These are phyloP conservation scores for Coemansia biformis DNA, from an alignment of 192 early-diverging fungal genomes.

Conservation along the genomic window DNA sequence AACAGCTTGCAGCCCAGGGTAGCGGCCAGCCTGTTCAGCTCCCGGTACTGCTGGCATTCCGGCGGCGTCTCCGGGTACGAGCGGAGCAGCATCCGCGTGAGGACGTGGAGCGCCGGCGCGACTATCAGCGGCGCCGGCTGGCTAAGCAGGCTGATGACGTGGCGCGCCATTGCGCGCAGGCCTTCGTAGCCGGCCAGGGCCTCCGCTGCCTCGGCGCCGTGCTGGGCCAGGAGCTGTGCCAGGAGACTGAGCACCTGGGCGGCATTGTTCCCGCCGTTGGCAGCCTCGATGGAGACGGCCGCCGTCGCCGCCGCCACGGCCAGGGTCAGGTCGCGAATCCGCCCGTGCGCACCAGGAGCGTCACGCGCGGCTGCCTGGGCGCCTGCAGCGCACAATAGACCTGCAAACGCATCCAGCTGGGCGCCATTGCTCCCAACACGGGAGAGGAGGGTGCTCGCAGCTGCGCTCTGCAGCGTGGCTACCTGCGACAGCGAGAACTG, in stretches of 20 bases:
- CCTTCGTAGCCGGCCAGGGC: background rate
- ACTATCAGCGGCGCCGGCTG: conserved; percentile 18
- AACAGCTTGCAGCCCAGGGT: conserved; percentile 36
- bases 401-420: background rate
- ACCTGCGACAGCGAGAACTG: background rate
- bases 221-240: conserved; percentile 21
- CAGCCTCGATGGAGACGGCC: too few relatives aligned
- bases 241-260: conserved; percentile 17
- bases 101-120: conserved; percentile 30
- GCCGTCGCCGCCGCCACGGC: background rate
- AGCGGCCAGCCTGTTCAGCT: conserved; percentile 11
- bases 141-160: conserved; percentile 33
- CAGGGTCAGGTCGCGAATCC: conserved; percentile 1
- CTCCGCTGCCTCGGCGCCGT: background rate
- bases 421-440: background rate
- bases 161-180: conserved; percentile 18
- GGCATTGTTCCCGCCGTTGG: background rate
- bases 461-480: background rate
- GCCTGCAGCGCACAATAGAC: background rate
- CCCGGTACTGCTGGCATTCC: too few relatives aligned
- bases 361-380: background rate
- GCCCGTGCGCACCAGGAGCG: background rate
- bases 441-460: background rate
- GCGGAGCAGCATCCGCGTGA: conserved; percentile 27
- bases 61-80: conserved; percentile 3